A percentile compares a stretch with the other conserved stretches of the same genome.
phyloP scores from a whole-genome alignment of 331 rosid genomes.

The Dryas integrifolia region DNA sequence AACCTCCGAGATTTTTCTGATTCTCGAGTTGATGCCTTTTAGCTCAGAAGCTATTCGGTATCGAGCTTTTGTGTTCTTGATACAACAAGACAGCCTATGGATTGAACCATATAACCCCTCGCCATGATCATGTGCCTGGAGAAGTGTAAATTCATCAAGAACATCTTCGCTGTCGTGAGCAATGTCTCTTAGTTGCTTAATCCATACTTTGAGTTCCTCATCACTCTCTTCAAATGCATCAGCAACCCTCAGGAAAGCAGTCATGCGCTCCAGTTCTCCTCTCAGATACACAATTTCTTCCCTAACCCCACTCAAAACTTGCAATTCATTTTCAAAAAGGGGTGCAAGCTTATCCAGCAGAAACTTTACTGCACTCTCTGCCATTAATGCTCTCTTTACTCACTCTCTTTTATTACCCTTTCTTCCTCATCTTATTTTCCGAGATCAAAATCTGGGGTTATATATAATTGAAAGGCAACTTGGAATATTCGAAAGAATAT shows the following conservation, averaged over 20 bases:
- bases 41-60: constrained; percentile 25
- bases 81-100: constrained; percentile 16
- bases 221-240: constrained; percentile 29
- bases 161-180: constrained; percentile 29
- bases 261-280: constrained; percentile 27
- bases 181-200: constrained; percentile 32
- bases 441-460: background rate
- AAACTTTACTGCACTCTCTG: constrained; percentile 29
- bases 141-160: constrained; percentile 26
- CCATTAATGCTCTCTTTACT: constrained; percentile 21
- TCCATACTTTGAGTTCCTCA: constrained; percentile 34
- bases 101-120: constrained; percentile 13
- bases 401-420: background rate
- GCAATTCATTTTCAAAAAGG: constrained; percentile 16
- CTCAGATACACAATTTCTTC: constrained; percentile 21
- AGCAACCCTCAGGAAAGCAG: constrained; percentile 28
- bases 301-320: background rate
- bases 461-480: background rate
- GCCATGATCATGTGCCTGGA: constrained; percentile 12
- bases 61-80: constrained; percentile 30
- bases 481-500: background rate
- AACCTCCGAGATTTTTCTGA: constrained; percentile 18
- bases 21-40: constrained; percentile 24
- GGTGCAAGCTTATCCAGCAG: constrained; percentile 20
- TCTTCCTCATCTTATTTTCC: background rate